Conservation (phyloP, 176 grass and related monocot species). For the Chrysopogon serrulatus region DNA sequence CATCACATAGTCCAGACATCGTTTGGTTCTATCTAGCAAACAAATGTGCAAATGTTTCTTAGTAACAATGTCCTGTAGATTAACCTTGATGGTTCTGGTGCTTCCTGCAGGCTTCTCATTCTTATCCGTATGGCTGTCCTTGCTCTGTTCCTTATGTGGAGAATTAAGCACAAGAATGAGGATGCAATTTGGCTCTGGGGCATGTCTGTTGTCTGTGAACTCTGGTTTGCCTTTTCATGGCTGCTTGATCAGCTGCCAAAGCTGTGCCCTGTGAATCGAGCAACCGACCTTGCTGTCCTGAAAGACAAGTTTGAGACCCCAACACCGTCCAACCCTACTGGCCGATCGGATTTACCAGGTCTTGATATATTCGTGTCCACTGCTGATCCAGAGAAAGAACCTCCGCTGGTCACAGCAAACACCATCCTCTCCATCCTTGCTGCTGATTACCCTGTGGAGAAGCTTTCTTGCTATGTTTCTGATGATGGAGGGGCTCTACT, state of each 20-base stretch:
- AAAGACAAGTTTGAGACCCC: slow-evolving; percentile 97
- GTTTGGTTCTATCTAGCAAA: not conserved
- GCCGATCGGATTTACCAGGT: slow-evolving; percentile 83
- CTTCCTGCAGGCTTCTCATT: slow-evolving; percentile 70
- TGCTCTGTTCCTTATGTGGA: slow-evolving; percentile 77
- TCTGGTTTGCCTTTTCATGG: slow-evolving; percentile 96
- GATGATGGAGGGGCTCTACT: slow-evolving; percentile 91
- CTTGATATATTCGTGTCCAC: slow-evolving; percentile 93
- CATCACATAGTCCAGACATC: not conserved
- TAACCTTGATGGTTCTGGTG: not conserved
- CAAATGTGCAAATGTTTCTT: not conserved
- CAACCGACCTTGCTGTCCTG: slow-evolving; percentile 69
- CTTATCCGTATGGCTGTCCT: slow-evolving; percentile 68
- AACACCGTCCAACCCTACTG: slow-evolving; percentile 48
- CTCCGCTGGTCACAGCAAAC: slow-evolving; percentile 82
- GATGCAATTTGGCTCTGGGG: slow-evolving; percentile 98
- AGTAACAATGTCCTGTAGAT: not conserved
- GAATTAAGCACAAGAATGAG: slow-evolving; percentile 70
- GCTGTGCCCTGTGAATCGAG: slow-evolving; percentile 75
- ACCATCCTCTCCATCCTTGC: slow-evolving; percentile 97
- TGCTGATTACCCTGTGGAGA: slow-evolving; percentile 94
- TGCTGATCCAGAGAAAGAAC: slow-evolving; percentile 96
- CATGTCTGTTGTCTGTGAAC: slow-evolving; percentile 95
- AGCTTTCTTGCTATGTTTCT: slow-evolving; percentile 93
- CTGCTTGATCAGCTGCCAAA: slow-evolving; percentile 92